Evolutionary conservation across 2,329 filamentous ascomycete genomes (phyloP), one percentile per base, ranked within the genome.

Genomic region (Trichoderma gracile): DNA sequence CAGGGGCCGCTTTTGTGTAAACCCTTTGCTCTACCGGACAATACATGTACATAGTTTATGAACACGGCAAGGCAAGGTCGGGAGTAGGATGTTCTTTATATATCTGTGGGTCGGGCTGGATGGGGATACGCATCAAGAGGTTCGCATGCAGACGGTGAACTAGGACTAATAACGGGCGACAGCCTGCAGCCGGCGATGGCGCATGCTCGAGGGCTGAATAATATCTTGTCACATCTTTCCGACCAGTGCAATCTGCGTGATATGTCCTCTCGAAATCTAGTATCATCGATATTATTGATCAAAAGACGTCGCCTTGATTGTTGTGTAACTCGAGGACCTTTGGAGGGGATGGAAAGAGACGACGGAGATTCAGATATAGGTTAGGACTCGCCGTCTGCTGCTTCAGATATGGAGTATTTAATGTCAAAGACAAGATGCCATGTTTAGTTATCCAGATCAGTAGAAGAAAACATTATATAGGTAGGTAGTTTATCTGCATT

Each of bases 21-120:
- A 27, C 5, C 6, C 30, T 15, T 19, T 19, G 30, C 42, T 38
- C 45, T 12, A 49, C 49, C 45, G 17, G 40, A 49, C 45, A 25
- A 33, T 42, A 49, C 43, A 49, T 59, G 56, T 59, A 59, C 30
- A 58, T 49, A 40, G 27, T 40, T 59, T 27, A 49, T 59, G 45
- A 59, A 59, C 43, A 33, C 30, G 46, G 14, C 43, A 25, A 46
- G 23, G 23, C 17, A 33, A 33, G 23, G 42, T 15, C 54, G n/a
- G 21, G 30, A 17, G 14, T 15, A 33, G 33, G 14, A 19, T 50
- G 38, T 38, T 40, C 21, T 9, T 42, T 42, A 49, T 15, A 23
- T 40, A 40, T 49, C 17, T 49, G 45, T 17, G 47, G 56, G 56
- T 23, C 21, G 7, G 56, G 56, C 56, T 59, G 45, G 45, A 59